Base-by-base conservation (phyloP, 2,329 filamentous ascomycete genomes). In the Camptophora hylomeconis region DNA sequence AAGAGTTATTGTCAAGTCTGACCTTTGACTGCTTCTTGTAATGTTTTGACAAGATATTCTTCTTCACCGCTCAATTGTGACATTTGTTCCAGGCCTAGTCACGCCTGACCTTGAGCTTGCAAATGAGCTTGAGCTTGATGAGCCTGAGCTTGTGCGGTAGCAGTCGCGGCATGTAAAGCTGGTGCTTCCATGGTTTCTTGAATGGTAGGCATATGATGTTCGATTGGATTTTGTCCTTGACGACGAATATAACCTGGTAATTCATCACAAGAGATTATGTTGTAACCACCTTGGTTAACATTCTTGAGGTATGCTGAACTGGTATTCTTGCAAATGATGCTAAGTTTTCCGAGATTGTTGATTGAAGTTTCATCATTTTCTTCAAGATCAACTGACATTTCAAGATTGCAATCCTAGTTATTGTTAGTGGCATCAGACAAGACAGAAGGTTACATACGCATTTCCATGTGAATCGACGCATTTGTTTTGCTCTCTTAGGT, bases 251-350 rank as follows among this genome's bases (percentile, higher is more conserved):
- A 40, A 12, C 26, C 29, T 7, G 35, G 36, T 16, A 45, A 35
- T 23, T 42, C 40, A 20, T 45, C 36, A 27, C 41, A 45, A 4
- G 38, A 36, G 22, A 45, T 36, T 10, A 45, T 37, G n/a, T 42
- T 38, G 31, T 41, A 41, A 24, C 40, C 40, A 15, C 33, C 40
- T n/a, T 25, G 33, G 24, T 42, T 42, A 26, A 30, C 27, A 4
- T 34, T 39, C 20, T 45, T 45, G 30, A 45, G 36, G 23, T 42
- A 45, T 11, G 41, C 36, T 17, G 40, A 41, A 10, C 39, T 30
- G 17, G 36, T 38, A 30, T 45, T 41, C 26, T 38, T 39, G 26
- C 41, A 45, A 21, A 45, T 37, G 28, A 45, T 45, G 32, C 38
- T 42, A 29, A 45, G 41, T 11, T 42, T 39, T 17, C 37, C 34